Percentiles rank a stretch among this genome's conserved stretches.
Evolutionary conservation across 169 alveolate genomes (phyloP).

Genomic region (Babesia caballi): DNA sequence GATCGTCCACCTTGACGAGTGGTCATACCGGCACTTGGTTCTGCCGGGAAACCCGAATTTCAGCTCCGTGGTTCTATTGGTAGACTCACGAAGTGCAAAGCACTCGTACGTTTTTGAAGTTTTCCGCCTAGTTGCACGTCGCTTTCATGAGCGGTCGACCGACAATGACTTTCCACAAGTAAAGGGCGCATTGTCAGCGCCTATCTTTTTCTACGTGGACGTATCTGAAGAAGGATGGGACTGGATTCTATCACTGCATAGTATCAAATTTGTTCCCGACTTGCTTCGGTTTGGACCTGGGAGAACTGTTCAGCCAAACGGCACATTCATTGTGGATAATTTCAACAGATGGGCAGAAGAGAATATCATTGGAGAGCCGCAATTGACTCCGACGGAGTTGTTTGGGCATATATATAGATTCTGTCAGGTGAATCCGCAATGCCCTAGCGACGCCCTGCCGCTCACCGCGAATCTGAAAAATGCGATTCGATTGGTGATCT

Average conservation of each 20-base stretch:
- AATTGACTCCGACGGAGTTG: background rate
- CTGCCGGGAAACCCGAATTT: slow-evolving; percentile 15
- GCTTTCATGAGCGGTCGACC: background rate
- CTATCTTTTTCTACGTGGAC: background rate
- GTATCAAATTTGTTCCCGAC: background rate
- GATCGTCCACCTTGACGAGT: background rate
- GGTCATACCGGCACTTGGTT: background rate
- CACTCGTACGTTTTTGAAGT: background rate
- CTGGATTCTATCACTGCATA: background rate
- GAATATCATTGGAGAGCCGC: background rate
- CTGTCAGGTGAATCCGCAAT: background rate
- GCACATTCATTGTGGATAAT: background rate
- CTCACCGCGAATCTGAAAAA: background rate
- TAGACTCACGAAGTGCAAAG: background rate
- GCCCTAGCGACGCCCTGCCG: background rate
- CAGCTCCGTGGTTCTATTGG: background rate
- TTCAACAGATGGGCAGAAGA: background rate
- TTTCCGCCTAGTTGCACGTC: background rate
- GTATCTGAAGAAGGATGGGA: background rate
- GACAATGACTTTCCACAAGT: background rate
- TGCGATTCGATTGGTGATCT: background rate
- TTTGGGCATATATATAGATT: background rate
- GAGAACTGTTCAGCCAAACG: background rate
- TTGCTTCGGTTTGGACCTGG: slow-evolving; percentile 1
- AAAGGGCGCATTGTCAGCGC: background rate